A percentile compares a stretch with the other conserved stretches of the same genome.
Conservation (phyloP, 2,329 filamentous ascomycete species). For the Fusarium fujikuroi region DNA sequence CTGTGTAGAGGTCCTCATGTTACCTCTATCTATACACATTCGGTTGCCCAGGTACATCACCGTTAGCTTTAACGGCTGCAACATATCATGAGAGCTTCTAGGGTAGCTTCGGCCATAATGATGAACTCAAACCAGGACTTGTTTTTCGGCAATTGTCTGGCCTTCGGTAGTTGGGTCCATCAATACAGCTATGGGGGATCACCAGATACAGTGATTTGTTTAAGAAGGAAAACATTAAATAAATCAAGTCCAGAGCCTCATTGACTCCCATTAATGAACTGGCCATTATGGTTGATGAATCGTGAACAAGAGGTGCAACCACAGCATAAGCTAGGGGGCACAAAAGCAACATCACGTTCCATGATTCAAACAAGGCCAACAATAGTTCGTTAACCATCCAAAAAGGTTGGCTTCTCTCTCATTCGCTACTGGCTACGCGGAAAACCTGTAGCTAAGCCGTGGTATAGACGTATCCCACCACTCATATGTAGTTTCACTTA, state of each 20-base stretch:
- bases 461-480: background rate
- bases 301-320: too few relatives aligned
- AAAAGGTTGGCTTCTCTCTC: background rate
- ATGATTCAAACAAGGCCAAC: too few relatives aligned
- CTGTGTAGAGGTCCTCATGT: background rate
- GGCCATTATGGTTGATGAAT: too few relatives aligned
- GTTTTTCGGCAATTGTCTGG: background rate
- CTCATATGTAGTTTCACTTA: background rate
- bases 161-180: background rate
- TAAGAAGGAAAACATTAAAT: background rate
- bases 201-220: background rate
- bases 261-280: background rate
- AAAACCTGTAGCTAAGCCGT: too few relatives aligned
- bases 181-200: background rate
- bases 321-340: fast-evolving
- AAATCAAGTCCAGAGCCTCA: background rate
- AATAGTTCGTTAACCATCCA: background rate
- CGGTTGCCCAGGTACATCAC: background rate
- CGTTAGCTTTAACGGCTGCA: background rate
- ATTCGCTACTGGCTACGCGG: background rate
- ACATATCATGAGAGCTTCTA: slow-evolving; percentile 9
- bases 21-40: background rate
- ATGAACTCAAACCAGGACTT: background rate
- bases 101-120: background rate
- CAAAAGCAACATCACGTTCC: background rate